Evolutionary conservation across 225 moss, liverwort and hornwort species (phyloP), one percentile per base, ranked within the genome.

Genomic region (Marchantia polymorpha): DNA sequence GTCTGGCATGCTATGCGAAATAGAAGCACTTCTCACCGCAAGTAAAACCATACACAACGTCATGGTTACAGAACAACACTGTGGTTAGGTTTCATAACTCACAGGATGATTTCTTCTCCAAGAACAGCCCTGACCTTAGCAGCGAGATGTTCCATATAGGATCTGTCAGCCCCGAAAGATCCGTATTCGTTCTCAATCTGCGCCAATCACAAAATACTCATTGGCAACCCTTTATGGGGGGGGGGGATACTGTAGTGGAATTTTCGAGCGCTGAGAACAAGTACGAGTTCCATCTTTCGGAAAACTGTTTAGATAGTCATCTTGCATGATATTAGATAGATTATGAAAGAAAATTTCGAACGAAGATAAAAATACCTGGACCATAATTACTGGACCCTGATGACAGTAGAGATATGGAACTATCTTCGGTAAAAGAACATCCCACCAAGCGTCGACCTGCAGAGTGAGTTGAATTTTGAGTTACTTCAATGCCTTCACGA

Each of bases 171-270:
- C 52, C 88, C 91, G 75, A 84, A 90, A 66, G 94, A 94, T 81
- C 92, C 94, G 81, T 91, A 94, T 71, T 94, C 94, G 81, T 94
- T 94, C 83, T 94, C 94, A 82, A 94, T 86, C 94, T 94, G 89
- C 80, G 56, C 59, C 15, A 30, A n/a, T 20, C 53, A 52, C 25
- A 11, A 46, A 22, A 23, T 51, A 50, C 51, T 71, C 46, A 0
- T 16, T 39, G 16, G 20, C 0, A 0, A 69, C 47, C 3, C 13
- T 46, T 56, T 56, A 3, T 56, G 56, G 56, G 56, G 19, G n/a
- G n/a, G n/a, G n/a, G n/a, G n/a, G n/a, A n/a, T n/a, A 69, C 7
- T 46, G 68, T 20, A 25, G 2, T 4, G 27, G 29, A 65, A 65
- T 29, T 65, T 12, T 69, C 39, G 16, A 6, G 47, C 20, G 6